Conservation (phyloP, 176 grass and related monocot genomes). For the barley (Hordeum vulgare) region DNA sequence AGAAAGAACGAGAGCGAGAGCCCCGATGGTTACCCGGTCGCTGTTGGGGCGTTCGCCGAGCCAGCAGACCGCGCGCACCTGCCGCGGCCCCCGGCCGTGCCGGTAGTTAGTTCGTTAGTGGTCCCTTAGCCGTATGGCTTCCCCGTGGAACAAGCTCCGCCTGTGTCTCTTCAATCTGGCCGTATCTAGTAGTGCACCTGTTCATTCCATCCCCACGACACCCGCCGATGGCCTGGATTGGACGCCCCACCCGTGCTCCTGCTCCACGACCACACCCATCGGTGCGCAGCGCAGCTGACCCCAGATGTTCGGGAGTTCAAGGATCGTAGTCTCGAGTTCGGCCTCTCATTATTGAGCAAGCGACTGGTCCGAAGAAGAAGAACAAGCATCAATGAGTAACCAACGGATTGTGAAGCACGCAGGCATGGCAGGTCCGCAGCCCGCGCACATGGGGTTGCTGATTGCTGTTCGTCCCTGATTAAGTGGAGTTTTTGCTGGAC, state of each 20-base stretch:
- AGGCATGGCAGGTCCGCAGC: neutral
- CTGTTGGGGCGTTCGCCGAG: neutral
- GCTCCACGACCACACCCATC: neutral
- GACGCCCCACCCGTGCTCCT: slow-evolving; percentile 12
- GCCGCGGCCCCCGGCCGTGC: neutral
- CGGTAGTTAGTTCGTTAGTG: neutral
- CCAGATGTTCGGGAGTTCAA: neutral
- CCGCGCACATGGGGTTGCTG: slow-evolving; percentile 20
- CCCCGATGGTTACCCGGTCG: slow-evolving; percentile 9
- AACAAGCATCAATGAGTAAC: neutral
- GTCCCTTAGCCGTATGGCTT: neutral
- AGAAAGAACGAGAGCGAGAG: too few species aligned
- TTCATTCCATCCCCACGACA: neutral
- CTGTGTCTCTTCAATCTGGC: neutral
- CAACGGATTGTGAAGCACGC: neutral
- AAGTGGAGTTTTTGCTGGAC: neutral
- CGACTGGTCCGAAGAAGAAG: neutral
- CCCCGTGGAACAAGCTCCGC: neutral
- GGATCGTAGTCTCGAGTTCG: neutral
- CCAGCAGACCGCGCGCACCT: neutral
- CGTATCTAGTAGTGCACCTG: neutral
- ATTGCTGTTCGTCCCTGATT: neutral
- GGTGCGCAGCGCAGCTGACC: neutral
- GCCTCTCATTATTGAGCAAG: neutral
- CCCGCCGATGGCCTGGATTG: neutral